These are phyloP conservation scores for Cladosporium halotolerans DNA, from an alignment of 2,329 filamentous ascomycete genomes.

Conservation along the genomic window DNA sequence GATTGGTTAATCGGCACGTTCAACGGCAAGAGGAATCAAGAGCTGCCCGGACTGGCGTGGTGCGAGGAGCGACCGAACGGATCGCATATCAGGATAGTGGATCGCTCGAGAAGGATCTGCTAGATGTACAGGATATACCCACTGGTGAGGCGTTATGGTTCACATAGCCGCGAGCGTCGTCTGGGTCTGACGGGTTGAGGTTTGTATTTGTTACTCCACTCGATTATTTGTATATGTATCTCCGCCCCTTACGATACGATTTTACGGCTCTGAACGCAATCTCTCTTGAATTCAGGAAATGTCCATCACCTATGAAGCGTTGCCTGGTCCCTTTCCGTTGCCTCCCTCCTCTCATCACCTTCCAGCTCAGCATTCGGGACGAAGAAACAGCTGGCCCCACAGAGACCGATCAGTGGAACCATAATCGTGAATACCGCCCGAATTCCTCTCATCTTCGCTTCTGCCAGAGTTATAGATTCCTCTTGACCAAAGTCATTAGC, in stretches of 20 bases:
- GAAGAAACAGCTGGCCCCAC: slow-evolving; percentile 4
- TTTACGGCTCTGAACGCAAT: neutral
- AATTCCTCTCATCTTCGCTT: slow-evolving; percentile 6
- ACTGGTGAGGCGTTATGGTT: neutral
- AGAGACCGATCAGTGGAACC: slow-evolving; percentile 1
- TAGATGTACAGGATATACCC: slow-evolving; percentile 5
- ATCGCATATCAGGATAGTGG: slow-evolving; percentile 13
- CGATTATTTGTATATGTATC: neutral
- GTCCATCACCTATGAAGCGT: neutral
- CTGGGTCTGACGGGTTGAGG: no score
- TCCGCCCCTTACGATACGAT: neutral
- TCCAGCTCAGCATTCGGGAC: neutral
- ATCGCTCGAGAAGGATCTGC: slow-evolving; percentile 12
- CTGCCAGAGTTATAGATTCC: neutral
- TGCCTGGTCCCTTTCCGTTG: neutral
- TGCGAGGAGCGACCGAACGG: slow-evolving; percentile 23
- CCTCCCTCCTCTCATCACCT: neutral
- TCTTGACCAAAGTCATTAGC: neutral
- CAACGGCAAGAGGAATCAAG: slow-evolving; percentile 43
- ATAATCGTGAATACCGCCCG: slow-evolving; percentile 8
- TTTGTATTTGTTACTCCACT: slow-evolving; percentile 1
- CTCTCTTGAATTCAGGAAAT: neutral
- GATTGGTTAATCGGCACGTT: slow-evolving; percentile 89
- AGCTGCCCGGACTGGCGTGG: slow-evolving; percentile 40
- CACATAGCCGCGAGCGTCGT: neutral